phyloP scores from a whole-genome alignment of 495 filamentous ascomycete species.

The Emericellopsis terricola region DNA sequence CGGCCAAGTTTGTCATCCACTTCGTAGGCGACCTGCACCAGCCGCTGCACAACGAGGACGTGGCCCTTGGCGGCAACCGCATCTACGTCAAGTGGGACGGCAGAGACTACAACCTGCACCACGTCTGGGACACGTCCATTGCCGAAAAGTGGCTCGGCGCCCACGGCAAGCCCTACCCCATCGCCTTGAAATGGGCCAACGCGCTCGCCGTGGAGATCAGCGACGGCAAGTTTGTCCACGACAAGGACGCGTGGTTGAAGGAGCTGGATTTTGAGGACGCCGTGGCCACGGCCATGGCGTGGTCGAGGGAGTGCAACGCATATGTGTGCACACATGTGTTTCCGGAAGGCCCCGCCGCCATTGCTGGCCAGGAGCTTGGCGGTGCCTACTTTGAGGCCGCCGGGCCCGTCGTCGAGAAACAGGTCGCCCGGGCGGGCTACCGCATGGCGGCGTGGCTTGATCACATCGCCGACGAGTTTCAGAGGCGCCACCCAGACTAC shows the following conservation, averaged over 20 bases:
- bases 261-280: slow-evolving; percentile 32
- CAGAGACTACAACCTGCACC: slow-evolving; percentile 32
- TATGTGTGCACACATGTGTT: slow-evolving; percentile 42
- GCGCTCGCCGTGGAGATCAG: slow-evolving; percentile 31
- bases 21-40: slow-evolving; percentile 52
- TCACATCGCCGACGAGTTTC: slow-evolving; percentile 21
- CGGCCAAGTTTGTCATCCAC: slow-evolving; percentile 45
- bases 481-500: slow-evolving; percentile 2
- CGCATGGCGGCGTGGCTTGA: slow-evolving; percentile 46
- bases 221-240: slow-evolving; percentile 26
- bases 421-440: slow-evolving; percentile 61
- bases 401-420: slow-evolving; percentile 44
- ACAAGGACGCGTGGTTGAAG: slow-evolving; percentile 25
- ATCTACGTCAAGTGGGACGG: slow-evolving; percentile 38
- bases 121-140: slow-evolving; percentile 45
- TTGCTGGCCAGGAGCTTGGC: slow-evolving; percentile 38
- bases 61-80: slow-evolving; percentile 40
- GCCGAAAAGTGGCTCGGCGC: slow-evolving; percentile 39
- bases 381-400: slow-evolving; percentile 45
- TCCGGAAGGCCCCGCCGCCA: slow-evolving; percentile 30
- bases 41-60: slow-evolving; percentile 43
- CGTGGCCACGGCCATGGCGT: slow-evolving; percentile 30
- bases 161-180: slow-evolving; percentile 17
- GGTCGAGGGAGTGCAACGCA: slow-evolving; percentile 43
- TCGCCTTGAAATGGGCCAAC: slow-evolving; percentile 33